These are phyloP conservation scores for Vitrella brassicaformis DNA, from an alignment of 73 alveolate genomes.

Conservation along the genomic window DNA sequence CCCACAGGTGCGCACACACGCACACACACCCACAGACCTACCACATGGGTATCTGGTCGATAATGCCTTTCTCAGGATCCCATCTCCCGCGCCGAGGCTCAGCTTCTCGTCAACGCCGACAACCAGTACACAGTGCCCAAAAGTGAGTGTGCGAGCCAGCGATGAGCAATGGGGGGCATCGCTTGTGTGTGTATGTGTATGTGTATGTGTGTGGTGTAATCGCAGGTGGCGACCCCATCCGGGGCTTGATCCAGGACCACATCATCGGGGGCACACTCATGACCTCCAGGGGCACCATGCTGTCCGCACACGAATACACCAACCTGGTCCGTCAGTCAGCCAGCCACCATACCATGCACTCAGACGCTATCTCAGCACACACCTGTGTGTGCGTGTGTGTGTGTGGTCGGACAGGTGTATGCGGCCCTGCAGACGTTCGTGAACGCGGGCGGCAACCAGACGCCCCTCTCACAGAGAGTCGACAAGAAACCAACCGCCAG, in stretches of 20 bases:
- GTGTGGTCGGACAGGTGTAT: not conserved
- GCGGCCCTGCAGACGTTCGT: not conserved
- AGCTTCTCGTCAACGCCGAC: conserved; percentile 49
- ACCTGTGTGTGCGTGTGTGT: not conserved
- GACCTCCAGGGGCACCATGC: conserved; percentile 84
- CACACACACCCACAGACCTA: not conserved
- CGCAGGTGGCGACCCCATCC: conserved; percentile 97
- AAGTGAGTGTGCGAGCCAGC: conserved; percentile 8
- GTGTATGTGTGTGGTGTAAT: too few species aligned
- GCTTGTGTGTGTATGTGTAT: too few species aligned
- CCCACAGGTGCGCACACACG: conserved; percentile 56
- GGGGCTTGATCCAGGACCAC: conserved; percentile 94
- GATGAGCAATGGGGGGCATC: too few species aligned
- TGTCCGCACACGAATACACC: conserved; percentile 70
- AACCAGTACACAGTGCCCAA: conserved; percentile 52
- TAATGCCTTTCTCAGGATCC: conserved; percentile 45
- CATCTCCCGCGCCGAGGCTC: conserved; percentile 60
- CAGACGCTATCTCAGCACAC: not conserved
- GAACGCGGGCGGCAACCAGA: too few species aligned
- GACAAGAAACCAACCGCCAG: too few species aligned
- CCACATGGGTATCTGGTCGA: not conserved
- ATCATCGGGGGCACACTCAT: conserved; percentile 83
- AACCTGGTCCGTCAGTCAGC: conserved; percentile 34
- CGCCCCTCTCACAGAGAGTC: too few species aligned
- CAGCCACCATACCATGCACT: not conserved